Conservation (phyloP, 495 filamentous ascomycete species). For the Corynascus novoguineensis region DNA sequence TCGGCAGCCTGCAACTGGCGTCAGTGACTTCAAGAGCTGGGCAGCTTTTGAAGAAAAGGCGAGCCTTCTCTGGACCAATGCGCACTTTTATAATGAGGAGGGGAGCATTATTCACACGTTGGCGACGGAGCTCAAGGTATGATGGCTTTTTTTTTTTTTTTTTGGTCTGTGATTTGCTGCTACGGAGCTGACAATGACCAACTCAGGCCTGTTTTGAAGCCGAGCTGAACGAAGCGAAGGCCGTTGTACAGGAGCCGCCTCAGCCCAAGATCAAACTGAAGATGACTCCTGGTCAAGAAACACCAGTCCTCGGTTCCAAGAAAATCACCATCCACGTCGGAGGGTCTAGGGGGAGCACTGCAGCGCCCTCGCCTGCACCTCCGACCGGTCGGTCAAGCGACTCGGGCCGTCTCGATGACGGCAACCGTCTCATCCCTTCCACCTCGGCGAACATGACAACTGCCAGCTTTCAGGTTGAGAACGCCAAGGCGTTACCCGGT, state of each 20-base stretch:
- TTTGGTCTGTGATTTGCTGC: neutral
- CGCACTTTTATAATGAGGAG: conserved; percentile 82
- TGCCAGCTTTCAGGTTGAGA: conserved; percentile 33
- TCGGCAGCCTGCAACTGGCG: conserved; percentile 55
- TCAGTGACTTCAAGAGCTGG: conserved; percentile 73
- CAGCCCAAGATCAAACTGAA: conserved; percentile 76
- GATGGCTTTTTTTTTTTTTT: too few relatives aligned
- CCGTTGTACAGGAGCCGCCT: conserved; percentile 54
- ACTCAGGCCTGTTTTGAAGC: conserved; percentile 57
- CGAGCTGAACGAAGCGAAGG: conserved; percentile 63
- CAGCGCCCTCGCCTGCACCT: conserved; percentile 53
- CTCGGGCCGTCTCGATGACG: conserved; percentile 28
- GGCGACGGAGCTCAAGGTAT: conserved; percentile 69
- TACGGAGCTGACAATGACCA: neutral
- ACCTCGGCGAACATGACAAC: conserved; percentile 20
- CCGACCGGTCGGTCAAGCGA: conserved; percentile 38
- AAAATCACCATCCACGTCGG: conserved; percentile 54
- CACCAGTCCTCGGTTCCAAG: conserved; percentile 33
- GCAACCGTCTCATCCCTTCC: conserved; percentile 20
- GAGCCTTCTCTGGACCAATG: conserved; percentile 77
- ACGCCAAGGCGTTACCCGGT: conserved; percentile 41
- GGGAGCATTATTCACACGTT: conserved; percentile 69
- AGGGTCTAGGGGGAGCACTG: conserved; percentile 44
- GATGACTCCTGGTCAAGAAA: conserved; percentile 41
- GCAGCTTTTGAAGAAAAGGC: conserved; percentile 70